Percentiles rank a stretch among this genome's conserved stretches.
Evolutionary conservation across 768 basidiomycete genomes (phyloP).

Genomic region (Xerocomellus dryophilus): DNA sequence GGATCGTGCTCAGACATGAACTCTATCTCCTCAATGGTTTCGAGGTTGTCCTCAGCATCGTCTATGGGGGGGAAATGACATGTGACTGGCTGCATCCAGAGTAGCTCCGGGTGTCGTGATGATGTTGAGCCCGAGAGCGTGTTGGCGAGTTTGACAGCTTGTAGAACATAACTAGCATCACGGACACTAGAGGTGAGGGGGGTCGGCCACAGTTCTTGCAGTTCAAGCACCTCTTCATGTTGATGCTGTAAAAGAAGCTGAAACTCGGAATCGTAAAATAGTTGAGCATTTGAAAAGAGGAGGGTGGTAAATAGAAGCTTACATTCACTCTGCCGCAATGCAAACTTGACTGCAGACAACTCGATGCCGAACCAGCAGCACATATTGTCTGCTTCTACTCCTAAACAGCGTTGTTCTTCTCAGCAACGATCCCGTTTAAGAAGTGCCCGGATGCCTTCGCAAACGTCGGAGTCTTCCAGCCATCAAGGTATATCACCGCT

Average conservation of each 20-base stretch:
- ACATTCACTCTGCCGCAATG: not conserved
- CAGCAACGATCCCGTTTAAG: conserved; percentile 27
- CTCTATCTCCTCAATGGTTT: too few relatives aligned
- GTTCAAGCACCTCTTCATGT: not conserved
- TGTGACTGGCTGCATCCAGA: too few relatives aligned
- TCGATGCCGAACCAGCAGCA: conserved; percentile 32
- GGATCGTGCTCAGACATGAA: too few relatives aligned
- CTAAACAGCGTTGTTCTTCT: conserved; percentile 31
- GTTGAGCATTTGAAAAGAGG: too few relatives aligned
- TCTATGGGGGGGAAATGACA: too few relatives aligned
- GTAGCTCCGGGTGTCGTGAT: too few relatives aligned
- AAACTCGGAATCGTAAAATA: not conserved
- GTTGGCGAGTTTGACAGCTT: not conserved
- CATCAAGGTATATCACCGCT: conserved; percentile 18
- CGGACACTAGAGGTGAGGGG: not conserved
- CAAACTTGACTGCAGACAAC: not conserved
- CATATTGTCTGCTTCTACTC: conserved; percentile 33
- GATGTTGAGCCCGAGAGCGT: too few relatives aligned
- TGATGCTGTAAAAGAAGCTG: not conserved
- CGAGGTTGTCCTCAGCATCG: too few relatives aligned
- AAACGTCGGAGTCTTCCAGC: conserved; percentile 33
- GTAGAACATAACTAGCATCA: not conserved
- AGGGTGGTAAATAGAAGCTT: not conserved
- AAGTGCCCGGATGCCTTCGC: conserved; percentile 32
- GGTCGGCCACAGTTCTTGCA: not conserved